phyloP scores from a whole-genome alignment of 2,329 filamentous ascomycete genomes.

The Calonectria pauciramosa region DNA sequence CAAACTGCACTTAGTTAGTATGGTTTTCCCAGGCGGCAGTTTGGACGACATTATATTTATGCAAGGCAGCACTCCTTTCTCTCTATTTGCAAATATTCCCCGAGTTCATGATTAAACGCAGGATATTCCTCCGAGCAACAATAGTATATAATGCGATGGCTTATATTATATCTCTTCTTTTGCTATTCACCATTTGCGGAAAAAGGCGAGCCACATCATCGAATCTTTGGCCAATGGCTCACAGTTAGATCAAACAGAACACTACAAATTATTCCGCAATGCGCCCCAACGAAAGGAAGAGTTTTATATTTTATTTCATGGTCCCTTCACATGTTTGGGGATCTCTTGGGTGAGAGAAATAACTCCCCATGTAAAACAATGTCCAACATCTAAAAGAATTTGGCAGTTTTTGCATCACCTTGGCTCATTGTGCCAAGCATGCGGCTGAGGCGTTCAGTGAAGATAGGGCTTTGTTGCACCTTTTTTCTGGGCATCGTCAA shows the following conservation, averaged over 20 bases:
- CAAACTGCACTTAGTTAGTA: background rate
- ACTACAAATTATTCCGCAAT: background rate
- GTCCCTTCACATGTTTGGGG: background rate
- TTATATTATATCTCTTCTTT: background rate
- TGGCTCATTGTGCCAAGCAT: background rate
- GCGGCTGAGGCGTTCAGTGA: background rate
- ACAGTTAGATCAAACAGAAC: background rate
- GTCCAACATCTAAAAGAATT: background rate
- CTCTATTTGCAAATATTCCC: background rate
- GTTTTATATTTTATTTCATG: background rate
- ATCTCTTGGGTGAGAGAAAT: background rate
- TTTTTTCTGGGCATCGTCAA: background rate
- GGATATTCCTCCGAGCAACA: background rate
- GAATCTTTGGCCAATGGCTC: background rate
- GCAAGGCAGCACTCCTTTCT: background rate
- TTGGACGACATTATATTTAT: background rate
- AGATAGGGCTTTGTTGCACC: background rate
- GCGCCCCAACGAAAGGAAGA: background rate
- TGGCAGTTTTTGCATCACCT: background rate
- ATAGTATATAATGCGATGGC: background rate
- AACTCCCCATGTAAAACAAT: rapidly evolving
- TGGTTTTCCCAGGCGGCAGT: background rate
- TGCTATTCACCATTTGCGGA: background rate
- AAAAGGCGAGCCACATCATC: background rate
- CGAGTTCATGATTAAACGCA: background rate